A percentile compares a stretch with the other conserved stretches of the same genome.
Evolutionary conservation across 139 green algal genomes (phyloP).

Genomic region (Chlamydomonas urium): DNA sequence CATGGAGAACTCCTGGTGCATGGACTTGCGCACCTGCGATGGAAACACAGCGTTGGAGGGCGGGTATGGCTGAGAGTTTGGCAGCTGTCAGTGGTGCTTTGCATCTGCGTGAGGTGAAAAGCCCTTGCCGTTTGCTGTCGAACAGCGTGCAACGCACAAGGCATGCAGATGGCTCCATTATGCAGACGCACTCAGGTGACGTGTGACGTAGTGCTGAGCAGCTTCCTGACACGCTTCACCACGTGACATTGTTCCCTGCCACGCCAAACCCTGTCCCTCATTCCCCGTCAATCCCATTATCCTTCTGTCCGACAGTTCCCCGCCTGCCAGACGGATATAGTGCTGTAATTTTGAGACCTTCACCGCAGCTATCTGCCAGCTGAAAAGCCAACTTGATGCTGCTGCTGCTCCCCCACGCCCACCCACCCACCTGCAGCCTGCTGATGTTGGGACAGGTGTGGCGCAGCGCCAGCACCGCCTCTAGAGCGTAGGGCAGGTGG

Average conservation of each 20-base stretch:
- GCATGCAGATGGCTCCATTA: not conserved
- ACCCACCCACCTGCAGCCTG: not conserved
- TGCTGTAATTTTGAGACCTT: not conserved
- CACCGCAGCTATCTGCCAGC: not conserved
- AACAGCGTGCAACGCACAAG: not conserved
- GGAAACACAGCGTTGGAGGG: not conserved
- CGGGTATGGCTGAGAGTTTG: not conserved
- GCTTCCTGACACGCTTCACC: no score
- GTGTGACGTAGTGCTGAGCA: no score
- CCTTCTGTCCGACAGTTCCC: not conserved
- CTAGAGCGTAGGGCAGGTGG: not conserved
- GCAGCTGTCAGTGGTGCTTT: not conserved
- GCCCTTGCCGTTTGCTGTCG: no score
- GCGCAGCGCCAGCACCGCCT: not conserved
- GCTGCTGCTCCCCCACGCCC: not conserved
- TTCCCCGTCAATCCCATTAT: no score
- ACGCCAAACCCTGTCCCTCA: no score
- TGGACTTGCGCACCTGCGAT: not conserved
- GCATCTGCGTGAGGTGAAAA: not conserved
- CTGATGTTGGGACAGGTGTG: not conserved
- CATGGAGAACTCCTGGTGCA: conserved; percentile 1
- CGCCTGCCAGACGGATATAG: not conserved
- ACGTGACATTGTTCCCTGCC: no score
- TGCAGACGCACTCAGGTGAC: not conserved
- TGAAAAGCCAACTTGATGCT: not conserved